Conservation (phyloP, 2,329 filamentous ascomycete species). For the Diaporthe helianthi region DNA sequence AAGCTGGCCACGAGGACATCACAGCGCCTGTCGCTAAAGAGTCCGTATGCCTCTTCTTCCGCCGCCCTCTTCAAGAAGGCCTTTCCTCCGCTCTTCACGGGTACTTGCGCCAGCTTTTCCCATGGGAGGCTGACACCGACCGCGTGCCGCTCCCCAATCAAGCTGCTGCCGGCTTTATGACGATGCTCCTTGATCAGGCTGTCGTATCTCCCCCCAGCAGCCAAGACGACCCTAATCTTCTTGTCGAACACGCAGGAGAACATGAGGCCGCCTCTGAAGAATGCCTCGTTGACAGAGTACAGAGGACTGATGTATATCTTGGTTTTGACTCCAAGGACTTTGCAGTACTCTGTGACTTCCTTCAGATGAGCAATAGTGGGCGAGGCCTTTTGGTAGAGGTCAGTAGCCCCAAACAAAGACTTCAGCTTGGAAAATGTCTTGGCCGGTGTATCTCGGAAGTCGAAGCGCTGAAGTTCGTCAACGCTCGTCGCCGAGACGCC, state of each 20-base stretch:
- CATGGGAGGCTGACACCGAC: constrained; percentile 93
- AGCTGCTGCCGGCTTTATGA: constrained; percentile 62
- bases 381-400: constrained; percentile 76
- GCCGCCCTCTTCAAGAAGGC: constrained; percentile 70
- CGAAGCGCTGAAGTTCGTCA: constrained; percentile 88
- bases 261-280: constrained; percentile 84
- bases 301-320: constrained; percentile 87
- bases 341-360: constrained; percentile 78
- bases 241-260: constrained; percentile 92
- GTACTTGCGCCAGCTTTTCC: constrained; percentile 77
- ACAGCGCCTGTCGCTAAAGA: constrained; percentile 73
- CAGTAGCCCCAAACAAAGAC: constrained; percentile 65
- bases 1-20: constrained; percentile 92
- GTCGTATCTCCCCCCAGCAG: constrained; percentile 93
- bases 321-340: constrained; percentile 74
- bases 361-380: constrained; percentile 81
- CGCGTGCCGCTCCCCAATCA: constrained; percentile 70
- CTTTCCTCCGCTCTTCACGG: constrained; percentile 58
- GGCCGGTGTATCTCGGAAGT: constrained; percentile 74
- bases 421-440: constrained; percentile 67
- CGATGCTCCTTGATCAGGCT: constrained; percentile 84
- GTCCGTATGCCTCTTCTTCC: constrained; percentile 66
- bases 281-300: constrained; percentile 88
- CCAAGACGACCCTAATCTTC: constrained; percentile 85
- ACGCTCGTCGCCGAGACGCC: constrained; percentile 88